A percentile compares a stretch with the other conserved stretches of the same genome.
Conservation (phyloP, 2,329 filamentous ascomycete genomes). For the Diplodia scrobiculata region DNA sequence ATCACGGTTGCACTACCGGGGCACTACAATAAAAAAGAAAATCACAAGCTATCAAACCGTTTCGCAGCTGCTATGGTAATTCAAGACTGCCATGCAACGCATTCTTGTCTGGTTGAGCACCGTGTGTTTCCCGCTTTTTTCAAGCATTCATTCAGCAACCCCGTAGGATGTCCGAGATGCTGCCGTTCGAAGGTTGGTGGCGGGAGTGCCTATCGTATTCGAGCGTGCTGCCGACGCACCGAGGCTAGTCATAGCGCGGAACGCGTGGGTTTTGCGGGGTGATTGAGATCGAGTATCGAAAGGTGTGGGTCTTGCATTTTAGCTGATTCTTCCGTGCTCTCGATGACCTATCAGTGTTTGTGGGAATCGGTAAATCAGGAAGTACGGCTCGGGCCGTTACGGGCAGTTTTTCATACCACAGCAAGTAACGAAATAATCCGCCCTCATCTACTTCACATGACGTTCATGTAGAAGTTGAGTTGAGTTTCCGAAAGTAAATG, state of each 20-base stretch:
- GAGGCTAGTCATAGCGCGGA: neutral
- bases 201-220: neutral
- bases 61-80: neutral
- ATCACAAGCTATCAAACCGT: neutral
- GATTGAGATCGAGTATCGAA: neutral
- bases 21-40: neutral
- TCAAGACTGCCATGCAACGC: neutral
- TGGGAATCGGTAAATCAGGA: neutral
- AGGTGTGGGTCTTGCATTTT: neutral
- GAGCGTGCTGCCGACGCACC: neutral
- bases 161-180: neutral
- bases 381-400: neutral
- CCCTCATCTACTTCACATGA: too few relatives aligned
- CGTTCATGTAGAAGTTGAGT: too few relatives aligned
- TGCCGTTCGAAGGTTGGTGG: neutral
- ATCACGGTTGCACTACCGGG: neutral
- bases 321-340: neutral
- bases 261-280: neutral
- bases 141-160: neutral
- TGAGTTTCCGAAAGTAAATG: too few relatives aligned
- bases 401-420: neutral
- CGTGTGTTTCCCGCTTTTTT: neutral
- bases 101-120: neutral
- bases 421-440: too few relatives aligned
- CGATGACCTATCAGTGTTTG: neutral